Percentiles rank a stretch among this genome's conserved stretches.
These are phyloP conservation scores for Ministeria vibrans DNA, from an alignment of 78 protist species.

Conservation along the genomic window DNA sequence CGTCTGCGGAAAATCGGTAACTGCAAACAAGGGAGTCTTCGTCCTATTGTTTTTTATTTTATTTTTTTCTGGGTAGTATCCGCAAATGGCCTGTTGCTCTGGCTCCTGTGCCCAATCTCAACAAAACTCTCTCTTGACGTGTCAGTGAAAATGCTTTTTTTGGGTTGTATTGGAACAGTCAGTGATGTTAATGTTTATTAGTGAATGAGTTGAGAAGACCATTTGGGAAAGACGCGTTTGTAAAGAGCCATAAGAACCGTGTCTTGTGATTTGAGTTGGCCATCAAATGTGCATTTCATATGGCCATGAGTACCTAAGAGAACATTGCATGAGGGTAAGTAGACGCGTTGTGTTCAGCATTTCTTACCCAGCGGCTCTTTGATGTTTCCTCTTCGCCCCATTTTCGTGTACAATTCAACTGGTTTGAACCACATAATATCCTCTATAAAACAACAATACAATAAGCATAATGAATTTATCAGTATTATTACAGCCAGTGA, in stretches of 20 bases:
- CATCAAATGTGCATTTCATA: slow-evolving; percentile 85
- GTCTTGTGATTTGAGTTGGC: slow-evolving; percentile 66
- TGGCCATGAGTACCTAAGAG: slow-evolving; percentile 76
- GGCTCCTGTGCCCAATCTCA: too few species aligned
- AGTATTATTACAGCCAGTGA: background rate
- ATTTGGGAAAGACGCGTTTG: slow-evolving; percentile 93
- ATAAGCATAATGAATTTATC: background rate
- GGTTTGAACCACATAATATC: slow-evolving; percentile 96
- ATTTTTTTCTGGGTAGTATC: too few species aligned
- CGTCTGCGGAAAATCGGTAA: too few species aligned
- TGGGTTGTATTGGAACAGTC: too few species aligned
- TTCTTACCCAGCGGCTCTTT: slow-evolving; percentile 70
- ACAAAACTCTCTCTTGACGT: too few species aligned
- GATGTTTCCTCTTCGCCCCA: slow-evolving; percentile 91
- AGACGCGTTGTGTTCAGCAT: background rate
- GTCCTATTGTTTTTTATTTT: too few species aligned
- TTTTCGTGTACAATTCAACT: slow-evolving; percentile 88
- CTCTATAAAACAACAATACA: slow-evolving; percentile 28
- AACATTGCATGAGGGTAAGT: background rate
- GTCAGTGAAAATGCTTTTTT: too few species aligned
- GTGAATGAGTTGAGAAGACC: slow-evolving; percentile 10
- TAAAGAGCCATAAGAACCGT: slow-evolving; percentile 91
- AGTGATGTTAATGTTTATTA: too few species aligned
- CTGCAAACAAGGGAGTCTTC: too few species aligned
- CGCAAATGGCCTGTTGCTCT: too few species aligned